Percentiles rank a stretch among this genome's conserved stretches.
These are phyloP conservation scores for Aspergillus sp. DNA, from an alignment of 2,329 filamentous ascomycete genomes.

Conservation along the genomic window DNA sequence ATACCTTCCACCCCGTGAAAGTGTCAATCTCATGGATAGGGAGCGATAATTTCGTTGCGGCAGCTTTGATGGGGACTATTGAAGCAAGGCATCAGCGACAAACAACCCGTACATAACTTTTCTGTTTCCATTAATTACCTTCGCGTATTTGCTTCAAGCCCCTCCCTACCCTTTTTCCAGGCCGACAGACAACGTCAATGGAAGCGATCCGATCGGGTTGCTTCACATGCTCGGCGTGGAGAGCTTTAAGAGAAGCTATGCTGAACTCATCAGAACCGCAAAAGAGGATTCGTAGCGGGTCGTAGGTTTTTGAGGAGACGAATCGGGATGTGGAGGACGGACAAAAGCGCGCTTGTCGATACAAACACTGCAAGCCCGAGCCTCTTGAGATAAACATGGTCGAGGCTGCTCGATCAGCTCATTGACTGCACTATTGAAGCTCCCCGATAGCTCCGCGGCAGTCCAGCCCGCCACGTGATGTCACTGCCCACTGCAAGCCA, in stretches of 20 bases:
- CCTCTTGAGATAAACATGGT: slow-evolving; percentile 28
- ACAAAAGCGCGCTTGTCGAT: slow-evolving; percentile 16
- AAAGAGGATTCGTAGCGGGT: slow-evolving; percentile 80
- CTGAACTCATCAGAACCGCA: slow-evolving; percentile 94
- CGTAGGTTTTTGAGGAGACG: slow-evolving; percentile 33
- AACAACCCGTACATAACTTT: background rate
- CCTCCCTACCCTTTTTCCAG: slow-evolving; percentile 74
- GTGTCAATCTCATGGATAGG: slow-evolving; percentile 74
- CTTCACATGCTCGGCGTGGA: slow-evolving; percentile 60
- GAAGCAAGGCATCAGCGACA: slow-evolving; percentile 5
- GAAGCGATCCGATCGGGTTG: slow-evolving; percentile 63
- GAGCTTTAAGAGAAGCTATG: slow-evolving; percentile 68
- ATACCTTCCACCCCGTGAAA: slow-evolving; percentile 77
- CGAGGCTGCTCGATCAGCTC: background rate
- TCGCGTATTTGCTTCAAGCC: slow-evolving; percentile 67
- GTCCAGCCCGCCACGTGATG: slow-evolving; percentile 31
- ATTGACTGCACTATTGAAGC: slow-evolving; percentile 11
- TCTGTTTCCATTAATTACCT: slow-evolving; percentile 50
- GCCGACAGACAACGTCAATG: slow-evolving; percentile 82
- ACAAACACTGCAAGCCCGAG: slow-evolving; percentile 23
- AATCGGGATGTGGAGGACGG: slow-evolving; percentile 19
- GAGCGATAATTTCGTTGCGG: slow-evolving; percentile 64
- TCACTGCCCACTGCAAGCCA: slow-evolving; percentile 25
- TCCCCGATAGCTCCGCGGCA: slow-evolving; percentile 11
- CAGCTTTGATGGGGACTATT: slow-evolving; percentile 69